Conservation (phyloP, 2,329 filamentous ascomycete species). For the Epichloe hybrida region DNA sequence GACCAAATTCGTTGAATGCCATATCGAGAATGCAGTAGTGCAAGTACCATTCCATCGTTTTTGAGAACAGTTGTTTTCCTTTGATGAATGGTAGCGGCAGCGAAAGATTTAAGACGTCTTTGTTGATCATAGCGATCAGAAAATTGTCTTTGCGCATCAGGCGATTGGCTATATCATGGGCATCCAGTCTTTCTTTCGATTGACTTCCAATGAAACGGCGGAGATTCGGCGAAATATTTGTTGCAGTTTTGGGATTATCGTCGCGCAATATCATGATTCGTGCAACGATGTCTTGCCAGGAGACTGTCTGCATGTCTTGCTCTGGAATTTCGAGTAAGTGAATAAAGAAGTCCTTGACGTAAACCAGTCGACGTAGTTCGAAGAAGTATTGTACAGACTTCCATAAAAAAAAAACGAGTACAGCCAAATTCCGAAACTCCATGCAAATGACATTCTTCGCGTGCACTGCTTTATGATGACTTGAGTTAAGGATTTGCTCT, state of each 20-base stretch:
- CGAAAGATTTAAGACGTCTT: conserved; percentile 80
- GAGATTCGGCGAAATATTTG: conserved; percentile 36
- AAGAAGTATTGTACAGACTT: conserved; percentile 62
- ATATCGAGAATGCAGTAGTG: conserved; percentile 85
- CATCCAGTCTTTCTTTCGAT: conserved; percentile 87
- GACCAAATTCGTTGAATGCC: conserved; percentile 80
- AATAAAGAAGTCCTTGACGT: conserved; percentile 76
- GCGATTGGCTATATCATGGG: conserved; percentile 92
- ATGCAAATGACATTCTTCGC: conserved; percentile 56
- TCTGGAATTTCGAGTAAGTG: conserved; percentile 70
- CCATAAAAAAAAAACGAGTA: conserved; percentile 76
- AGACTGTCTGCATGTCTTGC: conserved; percentile 82
- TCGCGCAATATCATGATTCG: conserved; percentile 75
- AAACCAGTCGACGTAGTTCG: conserved; percentile 57
- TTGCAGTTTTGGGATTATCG: conserved; percentile 68
- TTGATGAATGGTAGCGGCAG: conserved; percentile 74
- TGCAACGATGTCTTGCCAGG: conserved; percentile 83
- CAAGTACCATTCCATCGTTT: conserved; percentile 83
- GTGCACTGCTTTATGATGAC: conserved; percentile 63
- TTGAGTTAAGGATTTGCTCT: conserved; percentile 42
- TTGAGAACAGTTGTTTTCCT: conserved; percentile 71
- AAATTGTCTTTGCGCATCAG: conserved; percentile 97
- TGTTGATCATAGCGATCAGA: conserved; percentile 92
- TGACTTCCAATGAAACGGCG: conserved; percentile 60
- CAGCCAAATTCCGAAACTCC: conserved; percentile 70